Evolutionary conservation across 1,284 basidiomycete species (phyloP), one percentile per base, ranked within the genome.

Genomic region (Tilletia setariae): DNA sequence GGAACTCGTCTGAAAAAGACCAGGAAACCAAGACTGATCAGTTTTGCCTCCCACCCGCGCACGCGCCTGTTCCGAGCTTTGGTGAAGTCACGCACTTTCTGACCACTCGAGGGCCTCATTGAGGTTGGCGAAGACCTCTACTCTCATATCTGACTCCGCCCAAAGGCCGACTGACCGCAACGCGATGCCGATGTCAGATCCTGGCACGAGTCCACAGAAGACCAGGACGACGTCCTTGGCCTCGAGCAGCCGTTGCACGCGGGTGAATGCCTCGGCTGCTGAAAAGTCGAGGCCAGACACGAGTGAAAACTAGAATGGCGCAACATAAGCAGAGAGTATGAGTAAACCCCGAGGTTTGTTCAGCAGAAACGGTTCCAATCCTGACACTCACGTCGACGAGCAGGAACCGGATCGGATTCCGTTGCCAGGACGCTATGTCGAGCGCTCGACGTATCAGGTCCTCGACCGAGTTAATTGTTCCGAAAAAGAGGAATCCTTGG

Each of bases 401-500:
- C 1, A 82, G 69, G 85, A 97, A 98, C 0, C 92, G 89, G 47
- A 98, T 89, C 0, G 94, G 93, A 66, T 89, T 89, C 40, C 86
- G 85, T 56, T 88, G 85, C 90, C 93, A 96, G 15, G 87, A 85
- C 0, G 89, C 88, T 6, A 87, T 87, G 67, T 91, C 88, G 25
- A 97, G 87, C 23, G 93, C 86, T 19, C 86, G 84, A 7, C 90
- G 87, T 56, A 93, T 90, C 0, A 82, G 68, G 35, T 90, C 90
- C 83, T 97, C 94, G 68, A 96, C 92, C 53, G 89, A 86, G 0
- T 90, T 87, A 76, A 97, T 95, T 0, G 94, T 97, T 3, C 96
- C 95, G 82, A 98, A 98, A 87, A 98, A 98, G 44, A 98, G 85
- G 84, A 93, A 94, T 0, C 91, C 81, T 86, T 98, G 94, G 7